Base-by-base conservation (phyloP, 192 early-diverging fungal species). In the Podila epigama region DNA sequence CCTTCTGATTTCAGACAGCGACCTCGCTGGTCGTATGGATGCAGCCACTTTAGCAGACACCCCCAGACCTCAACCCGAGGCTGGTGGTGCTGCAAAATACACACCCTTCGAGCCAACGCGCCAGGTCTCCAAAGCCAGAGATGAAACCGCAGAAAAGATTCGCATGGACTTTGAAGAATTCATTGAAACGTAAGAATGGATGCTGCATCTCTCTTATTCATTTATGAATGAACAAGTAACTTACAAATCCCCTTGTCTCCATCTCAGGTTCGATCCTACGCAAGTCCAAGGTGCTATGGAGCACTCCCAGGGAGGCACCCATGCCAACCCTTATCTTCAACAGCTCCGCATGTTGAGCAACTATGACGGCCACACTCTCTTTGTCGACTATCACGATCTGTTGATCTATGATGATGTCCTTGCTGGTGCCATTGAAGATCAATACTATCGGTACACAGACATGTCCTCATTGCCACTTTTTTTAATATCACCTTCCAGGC, bases 361-460 rank as follows among this genome's bases (percentile, higher is more conserved):
- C 36, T 82, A 85, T 51, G 88, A 89, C 28, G 79, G 82, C 29
- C 84, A 88, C 27, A 92, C 92, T 3, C 60, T 94, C 52, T 89
- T 86, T 66, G 85, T 95, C 33, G 88, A 94, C 81, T 93, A 86
- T 58, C 72, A 66, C 28, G 89, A 94, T 60, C 27, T 95, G 41
- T 60, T 85, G 69, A 66, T 58, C 13, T 83, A 78, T 56, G 84
- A 92, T 63, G 85, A 90, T 57, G 79, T 84, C 11, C 82, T 90
- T 27, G 91, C 90, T 8, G 72, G 81, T 34, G 86, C 88, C 29
- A 82, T 94, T 54, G 68, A 81, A 15, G 83, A 85, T 40, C 88
- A 93, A 70, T 93, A 89, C 61, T 85, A 91, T 72, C 79, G 93
- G 77, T 78, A 64, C 10, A 57, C n/a, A 57, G 20, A 34, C 22